Base-by-base conservation (phyloP, 176 grass and related monocot genomes). In the Pontederia paniculata region DNA sequence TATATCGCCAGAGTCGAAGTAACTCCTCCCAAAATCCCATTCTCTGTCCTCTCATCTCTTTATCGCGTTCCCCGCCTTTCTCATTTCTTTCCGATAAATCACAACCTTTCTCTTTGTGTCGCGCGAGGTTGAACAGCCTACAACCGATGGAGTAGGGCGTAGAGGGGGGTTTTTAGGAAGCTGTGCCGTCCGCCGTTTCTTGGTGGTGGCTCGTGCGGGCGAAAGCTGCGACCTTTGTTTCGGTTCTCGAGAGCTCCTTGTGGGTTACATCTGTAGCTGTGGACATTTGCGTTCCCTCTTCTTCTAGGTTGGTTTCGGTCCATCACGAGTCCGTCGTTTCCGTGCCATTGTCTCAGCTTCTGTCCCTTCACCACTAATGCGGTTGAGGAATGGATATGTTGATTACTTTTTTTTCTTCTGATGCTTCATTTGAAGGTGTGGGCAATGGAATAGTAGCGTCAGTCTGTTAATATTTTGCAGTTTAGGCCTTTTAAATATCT, bases 131-230 rank as follows among this genome's bases (percentile, higher is more conserved):
- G 28, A 37, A 37, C 28, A 37, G 28, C 28, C 28, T 37, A 37
- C 28, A 37, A 37, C 7, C 28, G 28, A 6, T 37, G 28, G 28
- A 37, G 28, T 37, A 37, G 28, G 7, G 28, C 7, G 7, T 37
- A 37, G 56, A n/a, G 23, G 23, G 41, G 6, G 17, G 21, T 41
- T 19, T 12, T 21, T 22, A 17, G 42, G 23, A 45, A 62, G 12
- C 42, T 43, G 42, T 45, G 42, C 42, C 59, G 4, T 18, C 8
- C 17, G 59, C 18, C 59, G 59, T 43, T 13, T 37, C 59, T 41
- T 21, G 59, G 19, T 43, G 18, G 43, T 41, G 59, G 59, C 42
- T 62, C 59, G 59, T 46, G 59, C 42, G 59, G 43, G 59, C 42
- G 42, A 28, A 15, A 45, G 59, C 42, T 62, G 41, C 11, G 54